Evolutionary conservation across 768 basidiomycete species (phyloP).

Genomic region (Termitomyces sp.): DNA sequence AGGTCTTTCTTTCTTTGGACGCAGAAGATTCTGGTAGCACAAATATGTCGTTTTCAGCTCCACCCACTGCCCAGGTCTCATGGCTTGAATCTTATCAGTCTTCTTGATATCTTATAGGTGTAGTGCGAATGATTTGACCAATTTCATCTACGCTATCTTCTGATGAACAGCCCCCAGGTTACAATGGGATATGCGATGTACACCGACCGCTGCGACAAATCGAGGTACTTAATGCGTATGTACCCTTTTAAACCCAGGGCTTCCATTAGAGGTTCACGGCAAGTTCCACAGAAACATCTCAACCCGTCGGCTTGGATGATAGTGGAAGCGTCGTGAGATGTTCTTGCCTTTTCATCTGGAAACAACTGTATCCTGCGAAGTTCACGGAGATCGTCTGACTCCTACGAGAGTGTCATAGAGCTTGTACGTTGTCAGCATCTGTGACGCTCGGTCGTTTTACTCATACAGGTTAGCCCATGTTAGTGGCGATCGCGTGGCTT

Average conservation of each 20-base stretch:
- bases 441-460: neutral
- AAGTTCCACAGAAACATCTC: conserved; percentile 1
- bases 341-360: neutral
- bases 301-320: neutral
- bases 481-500: too few species aligned
- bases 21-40: neutral
- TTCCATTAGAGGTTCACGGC: neutral
- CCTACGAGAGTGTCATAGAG: neutral
- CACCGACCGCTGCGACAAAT: neutral
- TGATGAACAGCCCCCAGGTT: neutral
- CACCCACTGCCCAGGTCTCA: neutral
- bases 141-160: neutral
- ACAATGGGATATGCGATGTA: neutral
- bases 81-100: conserved; percentile 1
- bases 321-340: neutral
- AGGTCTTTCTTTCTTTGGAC: neutral
- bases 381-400: conserved; percentile 12
- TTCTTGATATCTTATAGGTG: neutral
- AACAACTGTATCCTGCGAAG: conserved; percentile 4
- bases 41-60: neutral
- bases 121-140: neutral
- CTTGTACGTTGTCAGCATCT: neutral
- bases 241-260: too few species aligned
- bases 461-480: neutral
- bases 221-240: too few species aligned